Evolutionary conservation across 192 early-diverging fungal genomes (phyloP), one percentile per base, ranked within the genome.

Genomic region (Paraglomus brasilianum): DNA sequence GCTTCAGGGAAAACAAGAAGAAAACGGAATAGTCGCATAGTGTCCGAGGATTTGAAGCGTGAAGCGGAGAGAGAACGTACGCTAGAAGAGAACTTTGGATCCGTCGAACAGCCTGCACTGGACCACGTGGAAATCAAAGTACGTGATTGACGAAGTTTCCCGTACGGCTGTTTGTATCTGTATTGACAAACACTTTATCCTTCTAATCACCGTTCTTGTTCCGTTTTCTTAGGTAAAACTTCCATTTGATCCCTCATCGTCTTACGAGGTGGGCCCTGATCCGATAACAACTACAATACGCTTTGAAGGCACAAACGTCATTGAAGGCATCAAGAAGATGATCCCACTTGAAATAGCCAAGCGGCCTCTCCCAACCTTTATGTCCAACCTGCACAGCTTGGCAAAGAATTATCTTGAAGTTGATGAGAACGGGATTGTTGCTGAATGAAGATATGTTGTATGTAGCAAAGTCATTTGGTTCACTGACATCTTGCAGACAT

Each of bases 301-400:
- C 1, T 69, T 80, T 64, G 79, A 80, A 36, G 79, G 79, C 4
- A 30, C 58, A 13, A 80, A 77, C 71, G 79, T 80, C n/a, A 72
- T 77, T 11, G 79, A 80, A 38, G 79, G 79, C 14, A 41, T 80
- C 38, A 80, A 71, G 64, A 66, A 70, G 30, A 40, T 80, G 56
- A 67, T 78, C 41, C 64, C 73, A 1, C 60, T 72, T 8, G 79
- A 76, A 6, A 44, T 78, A 15, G 74, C 76, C 1, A 41, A 62
- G 24, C 50, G 71, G 8, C 61, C 79, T 1, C 60, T 80, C 64
- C 79, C 79, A 11, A 69, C 50, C 36, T 80, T 71, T 41, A 48
- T 80, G 36, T 68, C 61, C n/a, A 71, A 77, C 21, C 22, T 78
- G 21, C 77, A 78, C 39, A 75, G 73, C 15, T 75, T 69, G 52